Evolutionary conservation across 805 yeast species (phyloP), one percentile per base, ranked within the genome.

Genomic region (Wickerhamomyces rabaulensis): DNA sequence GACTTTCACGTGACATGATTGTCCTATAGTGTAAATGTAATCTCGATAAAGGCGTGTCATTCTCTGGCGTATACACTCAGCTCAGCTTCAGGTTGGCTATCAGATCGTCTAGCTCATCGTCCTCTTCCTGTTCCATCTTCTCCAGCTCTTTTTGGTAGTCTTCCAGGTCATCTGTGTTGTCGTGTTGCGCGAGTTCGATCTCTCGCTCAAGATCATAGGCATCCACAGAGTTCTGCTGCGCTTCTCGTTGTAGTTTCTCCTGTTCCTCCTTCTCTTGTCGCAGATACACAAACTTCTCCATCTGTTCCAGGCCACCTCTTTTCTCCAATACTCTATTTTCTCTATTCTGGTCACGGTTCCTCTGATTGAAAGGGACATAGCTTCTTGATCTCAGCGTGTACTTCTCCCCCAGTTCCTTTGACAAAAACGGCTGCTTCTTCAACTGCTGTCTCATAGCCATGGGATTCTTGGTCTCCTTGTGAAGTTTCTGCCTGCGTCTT

Each of bases 291-390:
- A 52, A 54, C 37, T 38, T 51, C 23, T 39, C 52, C 62, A 58
- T 58, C 27, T 47, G 50, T 0, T 54, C 58, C 15, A 23, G 6
- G 1, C 62, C 62, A 8, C 62, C 62, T 13, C 62, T 40, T 9
- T 44, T 39, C 13, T 48, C 35, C 31, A 55, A 21, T 40, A 52
- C 57, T 8, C 23, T 38, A 1, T 44, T n/a, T 6, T 43, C 45
- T 40, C 62, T 42, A 15, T 49, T 42, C 16, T 41, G 42, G 9
- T 52, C 50, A 12, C 56, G n/a, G 9, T 40, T 33, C 19, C 43
- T 40, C 25, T 42, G 39, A 13, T 44, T 44, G 44, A 58, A 58
- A 9, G 62, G 61, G 6, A 51, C 36, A 41, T 56, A 58, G 10
- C 46, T 44, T 3, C 43, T 39, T 13, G 54, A 41, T 35, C 62